These are phyloP conservation scores for Babesia microti DNA, from an alignment of 169 alveolate species.

Conservation along the genomic window DNA sequence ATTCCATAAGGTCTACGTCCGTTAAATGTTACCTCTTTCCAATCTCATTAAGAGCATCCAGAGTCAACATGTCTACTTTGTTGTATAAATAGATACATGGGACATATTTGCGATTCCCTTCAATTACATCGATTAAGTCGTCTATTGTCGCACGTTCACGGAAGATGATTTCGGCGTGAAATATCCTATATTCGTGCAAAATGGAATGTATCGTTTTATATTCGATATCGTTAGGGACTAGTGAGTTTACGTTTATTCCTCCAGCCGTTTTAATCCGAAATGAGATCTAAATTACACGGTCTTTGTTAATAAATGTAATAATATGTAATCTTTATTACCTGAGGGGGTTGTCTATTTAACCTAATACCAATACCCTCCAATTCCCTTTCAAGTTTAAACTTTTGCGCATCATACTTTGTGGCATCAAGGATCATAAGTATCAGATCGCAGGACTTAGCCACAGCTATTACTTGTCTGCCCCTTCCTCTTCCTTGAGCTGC, in stretches of 20 bases:
- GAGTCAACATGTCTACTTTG: constrained; percentile 77
- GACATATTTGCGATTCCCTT: constrained; percentile 82
- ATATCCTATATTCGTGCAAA: constrained; percentile 81
- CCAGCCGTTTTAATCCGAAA: constrained; percentile 50
- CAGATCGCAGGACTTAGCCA: constrained; percentile 85
- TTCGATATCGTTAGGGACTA: constrained; percentile 47
- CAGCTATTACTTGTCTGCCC: constrained; percentile 93
- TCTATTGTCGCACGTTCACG: constrained; percentile 89
- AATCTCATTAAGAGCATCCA: constrained; percentile 28
- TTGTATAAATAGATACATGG: constrained; percentile 84
- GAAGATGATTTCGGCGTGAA: constrained; percentile 82
- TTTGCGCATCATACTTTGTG: constrained; percentile 80
- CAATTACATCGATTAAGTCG: constrained; percentile 92
- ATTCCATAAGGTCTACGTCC: constrained; percentile 84
- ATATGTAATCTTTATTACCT: constrained; percentile 53
- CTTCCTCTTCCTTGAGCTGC: constrained; percentile 96
- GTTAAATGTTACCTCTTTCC: constrained; percentile 64
- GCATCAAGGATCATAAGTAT: constrained; percentile 87
- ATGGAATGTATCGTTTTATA: constrained; percentile 50
- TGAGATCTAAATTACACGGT: too few relatives aligned
- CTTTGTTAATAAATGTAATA: neutral
- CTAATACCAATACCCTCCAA: constrained; percentile 92
- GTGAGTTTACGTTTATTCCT: constrained; percentile 53
- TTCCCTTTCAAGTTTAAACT: constrained; percentile 80
- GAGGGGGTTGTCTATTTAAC: constrained; percentile 85